These are phyloP conservation scores for Tetradesmus obliquus DNA, from an alignment of 139 green algal species.

Conservation along the genomic window DNA sequence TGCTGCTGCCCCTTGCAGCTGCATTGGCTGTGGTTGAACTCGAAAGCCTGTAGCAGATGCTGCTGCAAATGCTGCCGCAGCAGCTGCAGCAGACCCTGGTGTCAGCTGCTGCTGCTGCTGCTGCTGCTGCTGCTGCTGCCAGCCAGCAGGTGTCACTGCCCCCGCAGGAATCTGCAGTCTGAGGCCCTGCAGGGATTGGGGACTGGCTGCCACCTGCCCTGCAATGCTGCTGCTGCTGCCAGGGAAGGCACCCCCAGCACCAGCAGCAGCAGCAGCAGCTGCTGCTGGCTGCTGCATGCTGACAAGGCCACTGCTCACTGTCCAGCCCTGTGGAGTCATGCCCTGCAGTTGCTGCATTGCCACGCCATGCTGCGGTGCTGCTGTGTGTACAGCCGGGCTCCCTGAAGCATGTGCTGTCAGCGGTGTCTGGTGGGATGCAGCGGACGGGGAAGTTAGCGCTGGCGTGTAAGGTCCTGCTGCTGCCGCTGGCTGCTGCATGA, in stretches of 20 bases:
- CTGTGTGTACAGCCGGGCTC: not conserved
- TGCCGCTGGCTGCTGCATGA: not conserved
- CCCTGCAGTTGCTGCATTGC: not conserved
- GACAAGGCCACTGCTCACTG: not conserved
- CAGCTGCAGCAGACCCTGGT: not conserved
- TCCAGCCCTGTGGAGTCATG: not conserved
- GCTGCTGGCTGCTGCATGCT: not conserved
- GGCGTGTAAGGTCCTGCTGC: not conserved
- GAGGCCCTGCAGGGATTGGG: not conserved
- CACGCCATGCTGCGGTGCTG: not conserved
- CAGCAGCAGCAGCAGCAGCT: constrained; percentile 23
- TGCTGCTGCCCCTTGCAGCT: not conserved
- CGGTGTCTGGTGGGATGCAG: not conserved
- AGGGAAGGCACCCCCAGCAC: not conserved
- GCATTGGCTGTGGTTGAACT: not conserved
- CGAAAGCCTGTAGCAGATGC: not conserved
- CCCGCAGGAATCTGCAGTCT: not conserved
- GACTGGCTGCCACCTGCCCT: not conserved
- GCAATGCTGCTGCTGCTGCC: constrained; percentile 7
- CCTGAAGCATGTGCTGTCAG: no score
- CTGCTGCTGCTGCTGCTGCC: not conserved
- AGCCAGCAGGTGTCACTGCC: not conserved
- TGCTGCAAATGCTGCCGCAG: not conserved
- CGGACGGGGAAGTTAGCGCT: not conserved
- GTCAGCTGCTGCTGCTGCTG: not conserved